phyloP scores from a whole-genome alignment of 2,329 filamentous ascomycete species.

The Diaporthe eres region DNA sequence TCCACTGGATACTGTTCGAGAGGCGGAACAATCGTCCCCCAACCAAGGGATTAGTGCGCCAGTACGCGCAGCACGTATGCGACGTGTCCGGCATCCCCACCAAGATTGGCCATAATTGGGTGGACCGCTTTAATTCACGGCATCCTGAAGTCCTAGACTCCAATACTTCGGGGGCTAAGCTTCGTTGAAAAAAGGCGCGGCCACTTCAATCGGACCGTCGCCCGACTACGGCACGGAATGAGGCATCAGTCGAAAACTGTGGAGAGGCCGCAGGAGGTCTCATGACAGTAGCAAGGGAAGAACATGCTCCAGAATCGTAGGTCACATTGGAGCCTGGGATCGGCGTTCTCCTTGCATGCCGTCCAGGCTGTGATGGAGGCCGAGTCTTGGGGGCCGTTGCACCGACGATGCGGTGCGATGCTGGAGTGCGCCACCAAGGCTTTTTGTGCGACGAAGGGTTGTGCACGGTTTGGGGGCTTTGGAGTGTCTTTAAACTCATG shows the following conservation, averaged over 20 bases:
- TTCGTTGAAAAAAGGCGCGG: neutral
- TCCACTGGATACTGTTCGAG: neutral
- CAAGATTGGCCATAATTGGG: neutral
- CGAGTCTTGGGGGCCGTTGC: constrained; percentile 3
- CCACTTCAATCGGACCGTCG: neutral
- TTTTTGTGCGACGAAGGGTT: neutral
- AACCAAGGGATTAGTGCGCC: neutral
- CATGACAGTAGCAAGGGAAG: neutral
- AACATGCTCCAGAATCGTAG: neutral
- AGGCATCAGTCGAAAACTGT: neutral
- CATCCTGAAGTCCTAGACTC: neutral
- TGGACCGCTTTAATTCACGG: neutral
- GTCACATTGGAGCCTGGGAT: neutral
- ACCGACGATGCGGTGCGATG: neutral
- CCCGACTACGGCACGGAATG: neutral
- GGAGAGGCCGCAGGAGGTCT: neutral
- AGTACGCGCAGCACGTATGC: neutral
- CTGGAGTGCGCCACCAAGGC: constrained; percentile 8
- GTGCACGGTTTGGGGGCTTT: neutral
- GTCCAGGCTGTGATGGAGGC: constrained; percentile 13
- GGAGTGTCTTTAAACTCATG: constrained; percentile 7
- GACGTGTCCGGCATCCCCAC: neutral
- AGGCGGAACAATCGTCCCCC: neutral
- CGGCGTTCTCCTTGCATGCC: constrained; percentile 1
- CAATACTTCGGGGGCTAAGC: neutral